Evolutionary conservation across 495 filamentous ascomycete genomes (phyloP), one percentile per base, ranked within the genome.

Genomic region (Cladorrhinum samala): DNA sequence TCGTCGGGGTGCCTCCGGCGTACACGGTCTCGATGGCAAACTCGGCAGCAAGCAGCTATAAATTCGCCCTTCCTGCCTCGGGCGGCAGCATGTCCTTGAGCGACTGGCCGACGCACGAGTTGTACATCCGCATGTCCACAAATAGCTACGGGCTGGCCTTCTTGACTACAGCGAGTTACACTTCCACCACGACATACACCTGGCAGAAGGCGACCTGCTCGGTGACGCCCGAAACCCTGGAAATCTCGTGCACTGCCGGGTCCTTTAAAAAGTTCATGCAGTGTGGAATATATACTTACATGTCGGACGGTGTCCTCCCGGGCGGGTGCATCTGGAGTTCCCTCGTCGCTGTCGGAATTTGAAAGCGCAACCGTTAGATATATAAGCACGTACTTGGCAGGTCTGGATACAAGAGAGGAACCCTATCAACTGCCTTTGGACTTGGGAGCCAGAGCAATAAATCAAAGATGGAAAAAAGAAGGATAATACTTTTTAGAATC

Each of bases 261-360:
- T 33, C 27, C 27, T 6, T 11, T 6, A 33, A 5, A 33, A 33
- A 11, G 27, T 33, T 33, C 27, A 33, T 33, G 5, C 5, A 33
- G 27, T 33, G 27, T 11, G 27, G 27, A 33, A 33, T 38, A 38
- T 49, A 36, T 24, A 38, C 18, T 36, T 36, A 36, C 46, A 49
- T 36, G 27, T 6, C 27, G 3, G 19, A 18, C 50, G 33, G 11
- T 33, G 11, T 33, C 11, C 27, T 33, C 27, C 27, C 27, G 5
- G 27, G 27, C 5, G 27, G 27, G 5, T 33, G 27, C 58, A 14
- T 67, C 63, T 9, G 68, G 62, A 25, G 38, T 4, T 21, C 68
- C 71, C 18, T 67, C 60, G 53, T 72, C 74, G 38, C 76, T 71
- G 58, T 74, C n/a, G n/a, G n/a, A n/a, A n/a, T n/a, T n/a, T n/a